Evolutionary conservation across 202 grass and related monocot species (phyloP).

Genomic region (Bolboschoenoplectus hybrid): DNA sequence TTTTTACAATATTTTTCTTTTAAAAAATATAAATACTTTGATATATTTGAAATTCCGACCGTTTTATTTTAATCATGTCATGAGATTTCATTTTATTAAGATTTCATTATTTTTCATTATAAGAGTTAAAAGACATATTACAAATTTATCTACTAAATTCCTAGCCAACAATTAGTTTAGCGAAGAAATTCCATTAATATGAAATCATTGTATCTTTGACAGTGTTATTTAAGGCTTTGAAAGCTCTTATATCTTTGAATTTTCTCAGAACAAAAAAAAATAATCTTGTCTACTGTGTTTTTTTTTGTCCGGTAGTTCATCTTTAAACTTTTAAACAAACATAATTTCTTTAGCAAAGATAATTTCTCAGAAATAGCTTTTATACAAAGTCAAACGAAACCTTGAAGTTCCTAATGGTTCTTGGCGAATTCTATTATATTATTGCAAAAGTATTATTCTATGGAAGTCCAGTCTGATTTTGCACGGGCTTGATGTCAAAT

Average conservation of each 20-base stretch:
- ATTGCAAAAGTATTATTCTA: neutral
- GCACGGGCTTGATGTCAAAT: constrained; percentile 25
- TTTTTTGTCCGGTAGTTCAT: neutral
- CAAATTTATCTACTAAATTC: neutral
- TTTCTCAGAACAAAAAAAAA: neutral
- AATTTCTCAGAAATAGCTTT: neutral
- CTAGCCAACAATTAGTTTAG: neutral
- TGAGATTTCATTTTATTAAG: too few relatives aligned
- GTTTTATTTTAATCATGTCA: neutral
- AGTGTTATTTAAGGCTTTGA: neutral
- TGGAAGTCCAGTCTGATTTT: neutral
- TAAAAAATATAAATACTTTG: neutral
- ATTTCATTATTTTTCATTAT: neutral
- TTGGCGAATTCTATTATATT: neutral
- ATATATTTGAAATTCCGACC: neutral
- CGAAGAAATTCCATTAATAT: neutral
- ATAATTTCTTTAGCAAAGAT: neutral
- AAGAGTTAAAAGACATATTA: neutral
- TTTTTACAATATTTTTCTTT: too few relatives aligned
- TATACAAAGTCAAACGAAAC: neutral
- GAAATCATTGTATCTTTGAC: neutral
- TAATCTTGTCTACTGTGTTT: neutral
- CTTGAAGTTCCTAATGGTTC: neutral
- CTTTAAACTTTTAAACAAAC: neutral
- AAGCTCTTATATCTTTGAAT: neutral